A percentile compares a stretch with the other conserved stretches of the same genome.
These are phyloP conservation scores for Salicornia ramosissima DNA, from an alignment of 148 eudicot genomes.

Conservation along the genomic window DNA sequence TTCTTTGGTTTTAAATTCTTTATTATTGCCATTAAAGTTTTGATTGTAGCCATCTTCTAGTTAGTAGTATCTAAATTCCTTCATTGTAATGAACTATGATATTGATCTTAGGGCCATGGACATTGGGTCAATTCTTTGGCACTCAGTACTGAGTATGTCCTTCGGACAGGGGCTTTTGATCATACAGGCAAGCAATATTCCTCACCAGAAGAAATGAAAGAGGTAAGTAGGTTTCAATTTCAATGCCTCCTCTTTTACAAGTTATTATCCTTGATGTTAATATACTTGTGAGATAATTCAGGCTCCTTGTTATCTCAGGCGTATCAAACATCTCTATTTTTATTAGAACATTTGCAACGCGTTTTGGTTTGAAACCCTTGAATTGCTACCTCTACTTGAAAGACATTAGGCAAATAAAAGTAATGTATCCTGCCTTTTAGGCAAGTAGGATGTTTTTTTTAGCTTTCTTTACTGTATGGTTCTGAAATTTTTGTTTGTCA, in stretches of 20 bases:
- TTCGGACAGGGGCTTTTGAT: conserved; percentile 94
- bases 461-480: neutral
- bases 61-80: neutral
- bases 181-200: conserved; percentile 70
- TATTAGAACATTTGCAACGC: neutral
- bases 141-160: conserved; percentile 94
- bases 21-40: too few species aligned
- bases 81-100: neutral
- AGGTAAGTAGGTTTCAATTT: conserved; percentile 45
- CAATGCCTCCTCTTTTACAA: neutral
- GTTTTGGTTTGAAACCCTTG: neutral
- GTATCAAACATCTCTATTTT: neutral
- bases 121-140: conserved; percentile 98
- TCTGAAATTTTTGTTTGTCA: neutral
- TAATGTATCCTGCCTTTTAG: neutral
- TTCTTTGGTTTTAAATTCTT: too few species aligned
- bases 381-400: neutral
- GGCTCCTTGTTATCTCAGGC: too few species aligned
- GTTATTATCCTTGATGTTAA: neutral
- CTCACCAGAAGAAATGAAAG: conserved; percentile 87
- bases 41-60: neutral
- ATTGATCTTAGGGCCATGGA: conserved; percentile 68
- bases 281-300: neutral
- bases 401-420: neutral
- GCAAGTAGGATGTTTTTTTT: neutral